A percentile compares a stretch with the other conserved stretches of the same genome.
Evolutionary conservation across 2,329 filamentous ascomycete species (phyloP).

Genomic region (Emmonsia crescens): DNA sequence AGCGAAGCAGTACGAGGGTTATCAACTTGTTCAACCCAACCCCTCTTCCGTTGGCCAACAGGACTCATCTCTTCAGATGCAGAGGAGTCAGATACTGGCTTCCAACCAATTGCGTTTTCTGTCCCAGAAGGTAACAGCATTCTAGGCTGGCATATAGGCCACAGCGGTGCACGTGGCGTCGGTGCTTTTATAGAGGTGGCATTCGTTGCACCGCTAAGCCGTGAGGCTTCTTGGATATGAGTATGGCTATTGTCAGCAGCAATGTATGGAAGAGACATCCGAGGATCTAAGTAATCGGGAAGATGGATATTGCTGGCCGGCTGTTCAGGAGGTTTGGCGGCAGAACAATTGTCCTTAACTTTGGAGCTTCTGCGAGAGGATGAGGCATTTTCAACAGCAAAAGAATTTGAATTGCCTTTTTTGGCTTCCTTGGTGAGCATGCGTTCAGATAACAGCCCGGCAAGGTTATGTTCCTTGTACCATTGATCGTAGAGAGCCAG

Average conservation of each 20-base stretch:
- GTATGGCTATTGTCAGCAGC: slow-evolving; percentile 1
- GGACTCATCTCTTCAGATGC: slow-evolving; percentile 12
- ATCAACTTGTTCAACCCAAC: not conserved
- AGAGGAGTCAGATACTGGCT: slow-evolving; percentile 6
- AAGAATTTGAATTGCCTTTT: slow-evolving; percentile 29
- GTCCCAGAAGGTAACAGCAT: slow-evolving; percentile 1
- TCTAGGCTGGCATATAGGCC: slow-evolving; percentile 1
- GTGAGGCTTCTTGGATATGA: not conserved
- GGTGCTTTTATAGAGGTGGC: not conserved
- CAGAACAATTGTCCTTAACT: not conserved
- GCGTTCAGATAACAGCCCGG: slow-evolving; percentile 63
- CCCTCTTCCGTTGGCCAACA: slow-evolving; percentile 5
- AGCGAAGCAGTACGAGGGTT: not conserved
- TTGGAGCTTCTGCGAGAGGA: not conserved
- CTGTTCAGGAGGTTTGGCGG: not conserved
- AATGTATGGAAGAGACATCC: slow-evolving; percentile 11
- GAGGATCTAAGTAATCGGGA: slow-evolving; percentile 12
- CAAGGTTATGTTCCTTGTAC: slow-evolving; percentile 63
- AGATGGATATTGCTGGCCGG: not conserved
- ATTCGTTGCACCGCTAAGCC: not conserved
- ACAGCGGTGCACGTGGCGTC: slow-evolving; percentile 8
- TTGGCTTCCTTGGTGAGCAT: slow-evolving; percentile 66
- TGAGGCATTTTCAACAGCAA: not conserved
- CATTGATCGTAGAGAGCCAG: slow-evolving; percentile 64
- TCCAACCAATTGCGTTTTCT: slow-evolving; percentile 7